These are phyloP conservation scores for Trametes hirsuta DNA, from an alignment of 1,284 basidiomycete genomes.

Conservation along the genomic window DNA sequence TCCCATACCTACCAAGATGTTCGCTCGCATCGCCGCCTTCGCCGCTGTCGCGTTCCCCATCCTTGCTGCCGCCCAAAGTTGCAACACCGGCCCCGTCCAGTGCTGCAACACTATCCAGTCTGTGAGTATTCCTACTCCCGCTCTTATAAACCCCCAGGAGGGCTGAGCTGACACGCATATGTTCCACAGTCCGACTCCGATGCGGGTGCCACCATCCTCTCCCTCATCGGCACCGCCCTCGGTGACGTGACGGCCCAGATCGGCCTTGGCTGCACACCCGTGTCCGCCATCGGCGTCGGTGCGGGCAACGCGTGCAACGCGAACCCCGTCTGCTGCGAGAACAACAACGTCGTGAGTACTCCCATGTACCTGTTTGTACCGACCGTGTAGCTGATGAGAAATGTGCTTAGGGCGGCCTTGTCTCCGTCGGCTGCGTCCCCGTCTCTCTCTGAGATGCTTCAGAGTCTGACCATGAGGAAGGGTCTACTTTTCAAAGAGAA, in stretches of 20 bases:
- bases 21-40: slow-evolving; percentile 15
- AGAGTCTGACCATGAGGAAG: too few relatives aligned
- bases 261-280: slow-evolving; percentile 27
- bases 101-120: slow-evolving; percentile 24
- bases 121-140: slow-evolving; percentile 6
- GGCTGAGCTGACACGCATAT: not conserved
- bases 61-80: slow-evolving; percentile 15
- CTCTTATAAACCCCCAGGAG: too few relatives aligned
- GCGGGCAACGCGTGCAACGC: slow-evolving; percentile 32
- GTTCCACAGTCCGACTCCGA: slow-evolving; percentile 15
- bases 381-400: not conserved
- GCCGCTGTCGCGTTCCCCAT: slow-evolving; percentile 14
- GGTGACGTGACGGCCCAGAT: slow-evolving; percentile 19
- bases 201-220: slow-evolving; percentile 14
- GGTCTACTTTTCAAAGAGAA: too few relatives aligned
- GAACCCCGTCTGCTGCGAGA: slow-evolving; percentile 45
- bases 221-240: slow-evolving; percentile 25
- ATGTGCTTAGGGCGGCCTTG: slow-evolving; percentile 16
- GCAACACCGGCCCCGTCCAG: slow-evolving; percentile 24
- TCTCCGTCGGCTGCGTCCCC: slow-evolving; percentile 28
- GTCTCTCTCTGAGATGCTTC: slow-evolving; percentile 14
- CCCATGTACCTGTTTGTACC: not conserved
- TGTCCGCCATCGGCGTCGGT: slow-evolving; percentile 27
- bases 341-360: slow-evolving; percentile 22
- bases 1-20: slow-evolving; percentile 2